Evolutionary conservation across 1,139 yeast genomes (phyloP), one percentile per base, ranked within the genome.

Genomic region (Candida pseudoviswanathii): DNA sequence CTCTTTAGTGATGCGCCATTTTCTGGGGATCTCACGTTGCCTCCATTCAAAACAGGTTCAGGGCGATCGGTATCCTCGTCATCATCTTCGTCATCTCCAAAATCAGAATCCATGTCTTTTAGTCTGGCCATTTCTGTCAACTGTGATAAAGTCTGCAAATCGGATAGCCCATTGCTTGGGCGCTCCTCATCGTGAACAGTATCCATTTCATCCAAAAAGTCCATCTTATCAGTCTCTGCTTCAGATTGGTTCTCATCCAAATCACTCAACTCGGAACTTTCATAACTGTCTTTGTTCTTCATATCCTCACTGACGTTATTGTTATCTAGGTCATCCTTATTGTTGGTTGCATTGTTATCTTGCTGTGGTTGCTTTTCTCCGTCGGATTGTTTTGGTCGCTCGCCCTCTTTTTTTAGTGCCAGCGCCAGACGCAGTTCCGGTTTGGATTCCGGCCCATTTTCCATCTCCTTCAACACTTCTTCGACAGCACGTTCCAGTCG

Each of bases 211-310:
- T 74, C 78, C 50, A 76, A 60, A 54, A 76, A 76, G 58, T 83
- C 89, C 86, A 86, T 82, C 55, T 80, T 82, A 61, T 86, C 95
- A 2, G 95, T 87, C 63, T 87, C 95, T 3, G 90, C 92, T 62
- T 87, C 94, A 5, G 90, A 84, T 56, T 82, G 85, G 52, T 80
- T 75, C 50, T 82, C 90, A 46, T 82, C 84, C 54, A 83, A 68
- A 54, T 84, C 89, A 46, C 87, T 74, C 45, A 76, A 64, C 52
- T 76, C 81, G 4, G 78, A 73, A 55, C 78, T 73, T 44, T 75
- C 80, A 62, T 70, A 67, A 54, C 63, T 62, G 48, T 62, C 68
- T 38, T 57, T 58, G 44, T 41, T 41, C 22, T 32, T 41, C 25
- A 27, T 11, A 31, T 43, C 21, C 22, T 43, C 50, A n/a, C 16